phyloP scores from a whole-genome alignment of 1,284 basidiomycete genomes.

The Trichosporon sp. region DNA sequence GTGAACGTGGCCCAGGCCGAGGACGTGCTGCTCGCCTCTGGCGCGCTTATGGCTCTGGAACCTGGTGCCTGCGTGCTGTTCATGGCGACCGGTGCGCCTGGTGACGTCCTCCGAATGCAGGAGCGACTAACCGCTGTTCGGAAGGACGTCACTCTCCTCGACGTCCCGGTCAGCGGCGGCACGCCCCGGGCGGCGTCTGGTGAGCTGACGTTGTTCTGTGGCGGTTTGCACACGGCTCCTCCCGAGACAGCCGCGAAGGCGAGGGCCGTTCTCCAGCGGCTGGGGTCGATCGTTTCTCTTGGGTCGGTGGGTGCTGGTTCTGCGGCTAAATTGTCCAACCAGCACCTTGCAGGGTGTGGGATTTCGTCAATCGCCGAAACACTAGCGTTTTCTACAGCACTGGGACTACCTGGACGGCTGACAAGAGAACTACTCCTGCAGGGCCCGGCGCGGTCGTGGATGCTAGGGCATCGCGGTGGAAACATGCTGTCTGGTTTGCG shows the following conservation, averaged over 20 bases:
- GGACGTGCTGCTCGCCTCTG: conserved; percentile 32
- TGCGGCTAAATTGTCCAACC: conserved; percentile 35
- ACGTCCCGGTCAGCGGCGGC: conserved; percentile 48
- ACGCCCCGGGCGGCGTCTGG: conserved; percentile 42
- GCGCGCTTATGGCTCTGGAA: conserved; percentile 21
- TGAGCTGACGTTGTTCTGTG: conserved; percentile 45
- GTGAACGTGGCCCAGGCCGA: conserved; percentile 34
- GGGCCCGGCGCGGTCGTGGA: conserved; percentile 29
- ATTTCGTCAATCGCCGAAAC: conserved; percentile 40
- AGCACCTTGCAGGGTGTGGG: conserved; percentile 32
- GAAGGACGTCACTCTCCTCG: conserved; percentile 40
- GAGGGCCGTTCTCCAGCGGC: neutral
- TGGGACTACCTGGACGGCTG: conserved; percentile 34
- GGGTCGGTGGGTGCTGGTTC: conserved; percentile 35
- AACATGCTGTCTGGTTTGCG: conserved; percentile 34
- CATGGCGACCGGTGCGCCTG: conserved; percentile 43
- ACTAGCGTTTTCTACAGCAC: conserved; percentile 36
- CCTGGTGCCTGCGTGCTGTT: conserved; percentile 40
- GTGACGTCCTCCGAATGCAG: conserved; percentile 30
- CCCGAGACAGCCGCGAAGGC: neutral
- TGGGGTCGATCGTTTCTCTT: neutral
- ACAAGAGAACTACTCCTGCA: conserved; percentile 27
- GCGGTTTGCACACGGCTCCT: conserved; percentile 30
- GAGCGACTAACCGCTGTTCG: conserved; percentile 26
- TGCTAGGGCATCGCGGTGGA: conserved; percentile 32